These are phyloP conservation scores for Daldinia concentrica DNA, from an alignment of 495 filamentous ascomycete species.

Conservation along the genomic window DNA sequence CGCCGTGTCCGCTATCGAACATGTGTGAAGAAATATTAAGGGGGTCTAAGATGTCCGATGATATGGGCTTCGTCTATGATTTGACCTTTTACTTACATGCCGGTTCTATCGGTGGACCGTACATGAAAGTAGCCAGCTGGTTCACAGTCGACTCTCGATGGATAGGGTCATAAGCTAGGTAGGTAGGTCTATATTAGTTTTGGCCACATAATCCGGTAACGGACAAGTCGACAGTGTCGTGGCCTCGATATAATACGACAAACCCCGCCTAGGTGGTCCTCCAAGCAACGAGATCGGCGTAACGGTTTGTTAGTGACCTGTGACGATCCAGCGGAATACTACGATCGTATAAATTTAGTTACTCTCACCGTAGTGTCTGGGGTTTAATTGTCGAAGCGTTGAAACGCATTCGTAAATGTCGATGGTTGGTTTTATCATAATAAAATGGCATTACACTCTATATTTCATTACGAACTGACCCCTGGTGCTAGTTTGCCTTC, in stretches of 20 bases:
- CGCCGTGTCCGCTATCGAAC: slow-evolving; percentile 32
- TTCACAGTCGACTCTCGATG: not conserved
- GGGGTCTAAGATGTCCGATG: not conserved
- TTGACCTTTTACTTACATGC: not conserved
- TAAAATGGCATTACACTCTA: not conserved
- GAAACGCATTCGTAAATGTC: not conserved
- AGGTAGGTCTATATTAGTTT: too few species aligned
- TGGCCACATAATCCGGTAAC: slow-evolving; percentile 10
- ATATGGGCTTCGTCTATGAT: not conserved
- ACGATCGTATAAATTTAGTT: not conserved
- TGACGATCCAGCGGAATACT: not conserved
- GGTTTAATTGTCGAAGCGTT: not conserved
- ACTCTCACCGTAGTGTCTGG: not conserved
- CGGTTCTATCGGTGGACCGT: not conserved
- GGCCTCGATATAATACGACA: slow-evolving; percentile 6
- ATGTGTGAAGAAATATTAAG: slow-evolving; percentile 17
- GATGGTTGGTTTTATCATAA: not conserved
- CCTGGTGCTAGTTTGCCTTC: not conserved
- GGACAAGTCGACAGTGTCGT: not conserved
- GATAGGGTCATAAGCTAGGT: not conserved
- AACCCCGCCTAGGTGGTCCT: slow-evolving; percentile 9
- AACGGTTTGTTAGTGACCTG: not conserved
- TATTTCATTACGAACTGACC: not conserved
- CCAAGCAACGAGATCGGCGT: slow-evolving; percentile 18
- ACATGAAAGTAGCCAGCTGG: not conserved